Evolutionary conservation across 345 rosid genomes (phyloP), one percentile per base, ranked within the genome.

Genomic region (Eucalyptus tenuipes): DNA sequence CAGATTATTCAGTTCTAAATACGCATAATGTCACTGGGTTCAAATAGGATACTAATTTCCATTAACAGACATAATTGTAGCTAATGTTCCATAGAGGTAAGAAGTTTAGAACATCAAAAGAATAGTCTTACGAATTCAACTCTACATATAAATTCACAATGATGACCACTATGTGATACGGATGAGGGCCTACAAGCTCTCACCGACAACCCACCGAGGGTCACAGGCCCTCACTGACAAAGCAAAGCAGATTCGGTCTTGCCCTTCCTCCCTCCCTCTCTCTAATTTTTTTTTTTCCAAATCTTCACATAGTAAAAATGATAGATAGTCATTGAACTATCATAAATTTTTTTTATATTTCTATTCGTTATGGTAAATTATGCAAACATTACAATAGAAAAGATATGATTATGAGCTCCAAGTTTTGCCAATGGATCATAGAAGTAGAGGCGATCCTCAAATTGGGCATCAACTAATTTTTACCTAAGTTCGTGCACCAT

Each of bases 111-210:
- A 52, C 12, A 55, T 22, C 1, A 2, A 1, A 55, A 55, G 59
- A 55, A 2, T 55, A 55, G 27, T 55, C 59, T 1, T 55, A 22
- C 0, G 12, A 55, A 20, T 55, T 22, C 11, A 55, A 24, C 18
- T 52, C 55, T 52, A 52, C 20, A 52, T 52, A 3, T 52, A 7
- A 3, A 4, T 55, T 55, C 57, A 18, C 27, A 55, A 9, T 55
- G 27, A 1, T 9, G 6, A 55, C 5, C 11, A 22, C 0, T 9
- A 29, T 55, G 59, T 24, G 27, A 2, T 2, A 3, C 3, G 22
- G 0, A 9, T 2, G 61, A 4, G 27, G 29, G 13, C 59, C 1
- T 55, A 6, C 61, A 55, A 55, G 6, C 25, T 3, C 61, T 37
- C 40, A 3, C 40, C 4, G 57, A 52, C 57, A 52, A 9, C 10